Evolutionary conservation across 257 asterid genomes (phyloP).

Genomic region (Solanum arcanum): DNA sequence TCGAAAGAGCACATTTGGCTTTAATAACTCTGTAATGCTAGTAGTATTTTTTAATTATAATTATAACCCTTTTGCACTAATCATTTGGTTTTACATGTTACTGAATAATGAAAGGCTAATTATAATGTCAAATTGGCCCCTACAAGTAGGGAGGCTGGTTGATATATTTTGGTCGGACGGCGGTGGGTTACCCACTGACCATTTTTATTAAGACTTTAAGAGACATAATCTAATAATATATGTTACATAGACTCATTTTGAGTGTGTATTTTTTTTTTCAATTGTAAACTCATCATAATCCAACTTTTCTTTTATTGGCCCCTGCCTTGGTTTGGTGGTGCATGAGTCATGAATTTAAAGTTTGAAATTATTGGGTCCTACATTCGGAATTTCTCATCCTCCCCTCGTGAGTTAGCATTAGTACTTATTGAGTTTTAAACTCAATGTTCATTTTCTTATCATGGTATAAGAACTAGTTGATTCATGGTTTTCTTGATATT

Average conservation of each 20-base stretch:
- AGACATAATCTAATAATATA: background rate
- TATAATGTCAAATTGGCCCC: background rate
- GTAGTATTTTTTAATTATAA: background rate
- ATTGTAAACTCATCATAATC: background rate
- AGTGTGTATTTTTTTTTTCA: background rate
- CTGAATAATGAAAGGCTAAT: background rate
- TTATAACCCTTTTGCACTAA: background rate
- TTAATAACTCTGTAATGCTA: background rate
- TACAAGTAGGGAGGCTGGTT: slow-evolving; percentile 3
- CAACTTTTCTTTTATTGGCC: no score
- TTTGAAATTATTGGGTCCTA: background rate
- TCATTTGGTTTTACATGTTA: slow-evolving; percentile 4
- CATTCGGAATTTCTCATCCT: background rate
- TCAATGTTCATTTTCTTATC: background rate
- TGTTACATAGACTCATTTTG: background rate
- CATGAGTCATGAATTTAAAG: background rate
- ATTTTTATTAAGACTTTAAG: background rate
- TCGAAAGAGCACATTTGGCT: background rate
- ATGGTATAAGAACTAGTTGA: background rate
- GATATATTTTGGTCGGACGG: background rate
- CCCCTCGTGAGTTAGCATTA: background rate
- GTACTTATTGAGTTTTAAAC: no score
- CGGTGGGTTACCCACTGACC: slow-evolving; percentile 2
- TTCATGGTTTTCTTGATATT: background rate
- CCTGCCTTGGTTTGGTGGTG: background rate